A percentile compares a stretch with the other conserved stretches of the same genome.
These are phyloP conservation scores for Seiridium unicorne DNA, from an alignment of 2,329 filamentous ascomycete species.

Conservation along the genomic window DNA sequence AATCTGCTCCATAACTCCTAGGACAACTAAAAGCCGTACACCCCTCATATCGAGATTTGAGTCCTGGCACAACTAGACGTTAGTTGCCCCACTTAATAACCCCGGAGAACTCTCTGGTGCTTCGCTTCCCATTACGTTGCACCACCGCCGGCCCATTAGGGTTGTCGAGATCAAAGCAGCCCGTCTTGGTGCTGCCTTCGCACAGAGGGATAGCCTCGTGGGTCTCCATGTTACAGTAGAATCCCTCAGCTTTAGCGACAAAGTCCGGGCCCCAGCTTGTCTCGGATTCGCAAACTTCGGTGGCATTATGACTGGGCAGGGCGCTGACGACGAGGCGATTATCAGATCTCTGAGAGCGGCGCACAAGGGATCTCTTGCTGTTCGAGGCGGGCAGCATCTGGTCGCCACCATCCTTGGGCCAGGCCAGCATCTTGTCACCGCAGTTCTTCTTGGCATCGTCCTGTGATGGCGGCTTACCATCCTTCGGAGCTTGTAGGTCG, in stretches of 20 bases:
- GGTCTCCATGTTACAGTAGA: conserved; percentile 31
- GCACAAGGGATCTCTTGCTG: background rate
- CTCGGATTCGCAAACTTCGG: conserved; percentile 24
- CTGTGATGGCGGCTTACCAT: background rate
- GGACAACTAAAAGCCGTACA: too few relatives aligned
- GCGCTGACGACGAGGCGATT: conserved; percentile 20
- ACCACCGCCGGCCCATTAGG: background rate
- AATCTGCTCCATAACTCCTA: too few relatives aligned
- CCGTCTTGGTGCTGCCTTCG: conserved; percentile 2
- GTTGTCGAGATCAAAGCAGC: conserved; percentile 16
- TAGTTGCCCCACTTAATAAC: background rate
- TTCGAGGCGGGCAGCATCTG: background rate
- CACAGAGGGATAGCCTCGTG: conserved; percentile 26
- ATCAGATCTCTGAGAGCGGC: conserved; percentile 6
- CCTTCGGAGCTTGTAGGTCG: background rate
- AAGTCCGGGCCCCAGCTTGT: conserved; percentile 30
- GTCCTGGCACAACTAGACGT: too few relatives aligned
- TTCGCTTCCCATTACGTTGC: background rate
- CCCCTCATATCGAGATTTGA: too few relatives aligned
- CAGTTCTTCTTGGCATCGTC: conserved; percentile 1
- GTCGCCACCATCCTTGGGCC: background rate
- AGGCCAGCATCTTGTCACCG: conserved; percentile 7
- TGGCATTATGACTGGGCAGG: conserved; percentile 24
- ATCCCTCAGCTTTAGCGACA: conserved; percentile 24
- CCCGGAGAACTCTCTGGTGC: background rate